Evolutionary conservation across 805 yeast genomes (phyloP).

Genomic region (Nematodospora valgi): DNA sequence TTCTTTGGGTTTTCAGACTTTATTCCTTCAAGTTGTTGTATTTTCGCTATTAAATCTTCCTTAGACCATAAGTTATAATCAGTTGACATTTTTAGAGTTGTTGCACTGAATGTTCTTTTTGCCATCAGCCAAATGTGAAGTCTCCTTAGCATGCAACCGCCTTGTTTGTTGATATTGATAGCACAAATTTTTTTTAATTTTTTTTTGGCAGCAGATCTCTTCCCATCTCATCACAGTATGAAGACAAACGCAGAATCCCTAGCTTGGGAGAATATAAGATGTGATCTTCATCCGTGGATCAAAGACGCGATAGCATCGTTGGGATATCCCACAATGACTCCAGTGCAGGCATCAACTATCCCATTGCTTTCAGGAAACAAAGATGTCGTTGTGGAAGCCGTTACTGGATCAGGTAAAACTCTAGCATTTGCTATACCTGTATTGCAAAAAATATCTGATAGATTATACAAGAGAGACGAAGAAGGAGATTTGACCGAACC

Average conservation of each 20-base stretch:
- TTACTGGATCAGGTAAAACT: constrained; percentile 98
- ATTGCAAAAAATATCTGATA: constrained; percentile 55
- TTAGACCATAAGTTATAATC: constrained; percentile 62
- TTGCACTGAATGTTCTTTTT: constrained; percentile 11
- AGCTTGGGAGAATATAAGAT: constrained; percentile 57
- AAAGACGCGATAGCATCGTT: constrained; percentile 64
- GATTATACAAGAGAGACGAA: constrained; percentile 20
- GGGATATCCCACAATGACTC: constrained; percentile 85
- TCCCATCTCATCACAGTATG: constrained; percentile 4
- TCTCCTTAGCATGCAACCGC: constrained; percentile 2
- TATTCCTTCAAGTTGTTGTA: constrained; percentile 51
- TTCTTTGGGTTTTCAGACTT: neutral
- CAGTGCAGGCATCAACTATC: constrained; percentile 93
- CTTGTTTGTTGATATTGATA: constrained; percentile 1
- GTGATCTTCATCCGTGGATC: constrained; percentile 66
- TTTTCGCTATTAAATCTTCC: constrained; percentile 56
- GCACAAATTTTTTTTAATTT: neutral
- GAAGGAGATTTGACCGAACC: constrained; percentile 22
- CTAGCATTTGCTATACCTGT: constrained; percentile 85
- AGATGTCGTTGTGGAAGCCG: constrained; percentile 96
- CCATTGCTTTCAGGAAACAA: constrained; percentile 81
- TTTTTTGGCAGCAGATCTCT: constrained; percentile 1
- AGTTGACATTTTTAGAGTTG: constrained; percentile 7
- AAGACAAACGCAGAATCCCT: constrained; percentile 39
- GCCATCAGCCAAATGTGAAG: constrained; percentile 5